Evolutionary conservation across 2,329 filamentous ascomycete species (phyloP).

Genomic region (Didymella exigua): DNA sequence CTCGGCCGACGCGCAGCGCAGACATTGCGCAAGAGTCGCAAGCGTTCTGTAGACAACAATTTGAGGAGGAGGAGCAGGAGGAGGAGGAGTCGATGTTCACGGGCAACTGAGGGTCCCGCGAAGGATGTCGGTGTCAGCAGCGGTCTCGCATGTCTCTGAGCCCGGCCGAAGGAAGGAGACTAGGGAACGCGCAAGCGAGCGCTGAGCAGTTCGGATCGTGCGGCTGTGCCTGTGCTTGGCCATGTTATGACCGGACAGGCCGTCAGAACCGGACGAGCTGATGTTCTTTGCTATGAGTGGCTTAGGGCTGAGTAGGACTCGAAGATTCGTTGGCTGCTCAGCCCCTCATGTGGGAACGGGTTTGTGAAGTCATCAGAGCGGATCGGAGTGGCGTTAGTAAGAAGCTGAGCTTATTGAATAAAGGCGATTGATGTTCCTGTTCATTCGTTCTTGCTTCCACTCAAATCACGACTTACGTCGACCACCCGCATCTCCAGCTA

Average conservation of each 20-base stretch:
- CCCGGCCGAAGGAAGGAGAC: background rate
- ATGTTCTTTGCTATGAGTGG: constrained; percentile 22
- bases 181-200: background rate
- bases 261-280: constrained; percentile 26
- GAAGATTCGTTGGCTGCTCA: constrained; percentile 35
- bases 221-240: constrained; percentile 13
- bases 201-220: constrained; percentile 12
- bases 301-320: constrained; percentile 41
- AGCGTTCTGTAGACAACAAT: background rate
- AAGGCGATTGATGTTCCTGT: constrained; percentile 20
- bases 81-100: background rate
- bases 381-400: constrained; percentile 25
- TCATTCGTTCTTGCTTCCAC: constrained; percentile 15
- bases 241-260: constrained; percentile 18
- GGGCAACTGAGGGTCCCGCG: background rate
- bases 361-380: constrained; percentile 32
- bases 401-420: constrained; percentile 24
- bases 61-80: background rate
- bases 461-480: constrained; percentile 13
- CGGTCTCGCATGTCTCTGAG: background rate
- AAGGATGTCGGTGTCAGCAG: constrained; percentile 1
- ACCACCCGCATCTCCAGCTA: constrained; percentile 12
- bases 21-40: background rate
- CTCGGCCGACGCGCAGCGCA: background rate
- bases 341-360: constrained; percentile 28